Conservation (phyloP, 768 basidiomycete species). For the Leccinellum luteum region DNA sequence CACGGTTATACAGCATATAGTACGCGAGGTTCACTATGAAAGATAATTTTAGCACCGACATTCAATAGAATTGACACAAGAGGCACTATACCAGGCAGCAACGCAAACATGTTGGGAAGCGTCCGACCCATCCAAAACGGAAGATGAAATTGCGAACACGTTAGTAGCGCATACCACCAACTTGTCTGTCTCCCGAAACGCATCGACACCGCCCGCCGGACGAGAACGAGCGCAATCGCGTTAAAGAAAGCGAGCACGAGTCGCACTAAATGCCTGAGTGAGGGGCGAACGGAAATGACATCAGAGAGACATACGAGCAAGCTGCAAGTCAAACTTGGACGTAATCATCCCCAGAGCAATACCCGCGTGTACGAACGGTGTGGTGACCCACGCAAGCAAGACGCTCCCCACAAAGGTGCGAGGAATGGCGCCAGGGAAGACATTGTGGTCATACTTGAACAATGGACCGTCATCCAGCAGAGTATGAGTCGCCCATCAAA, state of each 20-base stretch:
- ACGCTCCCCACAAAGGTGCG: slow-evolving; percentile 82
- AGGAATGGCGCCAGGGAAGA: slow-evolving; percentile 87
- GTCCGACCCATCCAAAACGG: slow-evolving; percentile 94
- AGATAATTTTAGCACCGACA: background rate
- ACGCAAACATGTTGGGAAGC: slow-evolving; percentile 91
- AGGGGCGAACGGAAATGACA: background rate
- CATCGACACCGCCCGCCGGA: slow-evolving; percentile 58
- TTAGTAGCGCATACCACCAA: slow-evolving; percentile 63
- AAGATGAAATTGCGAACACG: slow-evolving; percentile 83
- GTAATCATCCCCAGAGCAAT: slow-evolving; percentile 40
- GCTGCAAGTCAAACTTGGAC: slow-evolving; percentile 67
- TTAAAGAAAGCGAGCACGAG: slow-evolving; percentile 67
- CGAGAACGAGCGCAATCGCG: slow-evolving; percentile 55
- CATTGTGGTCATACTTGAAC: slow-evolving; percentile 82
- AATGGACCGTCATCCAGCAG: background rate
- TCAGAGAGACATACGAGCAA: slow-evolving; percentile 50
- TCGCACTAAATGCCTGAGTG: slow-evolving; percentile 51
- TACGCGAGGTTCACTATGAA: slow-evolving; percentile 54
- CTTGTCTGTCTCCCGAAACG: slow-evolving; percentile 64
- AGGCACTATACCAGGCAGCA: slow-evolving; percentile 62
- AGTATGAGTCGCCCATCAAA: background rate
- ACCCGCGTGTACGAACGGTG: slow-evolving; percentile 46
- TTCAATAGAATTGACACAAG: background rate
- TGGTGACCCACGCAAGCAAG: slow-evolving; percentile 56
- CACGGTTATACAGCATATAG: slow-evolving; percentile 41